Percentiles rank a stretch among this genome's conserved stretches.
Evolutionary conservation across 2,329 filamentous ascomycete species (phyloP).

Genomic region (Scleromitrula shiraiana): DNA sequence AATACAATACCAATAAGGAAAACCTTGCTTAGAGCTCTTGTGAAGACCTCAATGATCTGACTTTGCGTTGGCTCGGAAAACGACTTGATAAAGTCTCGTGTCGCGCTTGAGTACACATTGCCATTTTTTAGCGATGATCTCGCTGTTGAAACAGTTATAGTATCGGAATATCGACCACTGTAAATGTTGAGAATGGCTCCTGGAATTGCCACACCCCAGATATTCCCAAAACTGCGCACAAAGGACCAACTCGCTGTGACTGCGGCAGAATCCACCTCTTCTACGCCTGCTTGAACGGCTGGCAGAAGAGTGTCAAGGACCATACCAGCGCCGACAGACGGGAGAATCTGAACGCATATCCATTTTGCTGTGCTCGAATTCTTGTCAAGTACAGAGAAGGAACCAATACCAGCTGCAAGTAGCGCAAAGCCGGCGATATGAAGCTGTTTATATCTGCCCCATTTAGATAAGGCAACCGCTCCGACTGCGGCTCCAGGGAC

Average conservation of each 20-base stretch:
- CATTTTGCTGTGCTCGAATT: constrained; percentile 33
- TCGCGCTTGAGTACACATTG: not conserved
- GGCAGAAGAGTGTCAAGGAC: constrained; percentile 36
- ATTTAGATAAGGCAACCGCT: constrained; percentile 3
- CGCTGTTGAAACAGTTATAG: not conserved
- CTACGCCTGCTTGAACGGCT: constrained; percentile 32
- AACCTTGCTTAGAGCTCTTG: not conserved
- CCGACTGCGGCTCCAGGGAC: constrained; percentile 25
- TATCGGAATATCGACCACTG: not conserved
- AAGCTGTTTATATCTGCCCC: constrained; percentile 26
- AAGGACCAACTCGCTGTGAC: constrained; percentile 9
- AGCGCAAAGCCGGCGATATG: constrained; percentile 27
- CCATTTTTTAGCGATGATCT: not conserved
- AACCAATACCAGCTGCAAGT: not conserved
- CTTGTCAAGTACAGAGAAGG: constrained; percentile 29
- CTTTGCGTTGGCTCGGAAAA: not conserved
- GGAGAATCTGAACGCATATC: constrained; percentile 37
- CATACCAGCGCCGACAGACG: constrained; percentile 36
- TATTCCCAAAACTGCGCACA: constrained; percentile 10
- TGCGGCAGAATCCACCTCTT: constrained; percentile 7
- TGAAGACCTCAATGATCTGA: not conserved
- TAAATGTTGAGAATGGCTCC: not conserved
- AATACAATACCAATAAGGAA: not conserved
- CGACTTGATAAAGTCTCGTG: not conserved
- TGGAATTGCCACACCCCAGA: constrained; percentile 7